These are phyloP conservation scores for Venturia oleaginea DNA, from an alignment of 2,329 filamentous ascomycete genomes.

Conservation along the genomic window DNA sequence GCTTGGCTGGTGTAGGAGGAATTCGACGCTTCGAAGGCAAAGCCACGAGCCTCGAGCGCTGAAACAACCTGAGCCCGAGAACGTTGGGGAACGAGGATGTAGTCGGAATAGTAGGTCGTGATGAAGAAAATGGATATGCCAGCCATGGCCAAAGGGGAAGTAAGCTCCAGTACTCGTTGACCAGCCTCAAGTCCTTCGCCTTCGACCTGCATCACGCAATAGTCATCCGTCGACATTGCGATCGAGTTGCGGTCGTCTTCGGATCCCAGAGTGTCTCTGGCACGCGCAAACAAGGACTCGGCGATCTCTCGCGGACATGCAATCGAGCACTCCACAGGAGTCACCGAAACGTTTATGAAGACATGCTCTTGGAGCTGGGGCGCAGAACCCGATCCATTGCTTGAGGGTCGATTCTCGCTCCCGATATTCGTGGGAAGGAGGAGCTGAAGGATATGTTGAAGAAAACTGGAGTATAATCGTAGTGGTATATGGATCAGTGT, in stretches of 20 bases:
- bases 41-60: conserved; percentile 69
- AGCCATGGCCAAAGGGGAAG: conserved; percentile 79
- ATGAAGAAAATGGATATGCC: conserved; percentile 98
- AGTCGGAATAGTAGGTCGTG: conserved; percentile 95
- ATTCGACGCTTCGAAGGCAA: conserved; percentile 61
- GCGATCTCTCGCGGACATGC: conserved; percentile 75
- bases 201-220: conserved; percentile 81
- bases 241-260: conserved; percentile 36
- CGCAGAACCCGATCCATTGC: conserved; percentile 8
- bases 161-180: conserved; percentile 83
- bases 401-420: conserved; percentile 24
- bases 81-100: conserved; percentile 78
- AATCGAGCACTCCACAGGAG: conserved; percentile 83
- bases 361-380: conserved; percentile 45
- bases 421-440: conserved; percentile 55
- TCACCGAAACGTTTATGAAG: conserved; percentile 91
- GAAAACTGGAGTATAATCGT: conserved; percentile 63
- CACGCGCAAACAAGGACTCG: conserved; percentile 63
- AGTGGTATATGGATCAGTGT: conserved; percentile 87
- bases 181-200: conserved; percentile 86
- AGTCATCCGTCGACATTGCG: conserved; percentile 72
- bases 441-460: conserved; percentile 80
- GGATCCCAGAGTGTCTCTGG: conserved; percentile 53
- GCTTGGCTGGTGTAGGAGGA: conserved; percentile 53
- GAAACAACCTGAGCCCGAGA: conserved; percentile 65